Percentiles rank a stretch among this genome's conserved stretches.
Evolutionary conservation across 441 rosid species (phyloP).

Genomic region (Manihot esculenta): DNA sequence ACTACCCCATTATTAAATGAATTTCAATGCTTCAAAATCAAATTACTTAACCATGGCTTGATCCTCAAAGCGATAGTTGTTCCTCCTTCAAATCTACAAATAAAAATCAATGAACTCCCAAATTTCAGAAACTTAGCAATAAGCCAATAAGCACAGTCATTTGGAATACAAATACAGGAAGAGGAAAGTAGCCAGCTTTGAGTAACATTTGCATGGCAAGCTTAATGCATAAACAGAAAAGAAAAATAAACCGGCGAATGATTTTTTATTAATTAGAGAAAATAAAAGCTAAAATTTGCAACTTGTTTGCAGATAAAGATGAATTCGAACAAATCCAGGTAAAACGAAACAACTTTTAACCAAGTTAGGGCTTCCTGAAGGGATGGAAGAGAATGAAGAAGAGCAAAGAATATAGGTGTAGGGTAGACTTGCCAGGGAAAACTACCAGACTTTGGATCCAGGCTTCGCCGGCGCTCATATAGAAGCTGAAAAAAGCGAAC

Average conservation of each 20-base stretch:
- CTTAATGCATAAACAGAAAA: not conserved
- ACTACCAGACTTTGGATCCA: not conserved
- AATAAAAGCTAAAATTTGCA: not conserved
- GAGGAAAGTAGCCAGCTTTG: not conserved
- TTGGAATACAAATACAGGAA: not conserved
- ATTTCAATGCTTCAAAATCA: conserved; percentile 4
- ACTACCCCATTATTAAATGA: not conserved
- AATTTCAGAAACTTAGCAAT: conserved; percentile 1
- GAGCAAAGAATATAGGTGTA: not conserved
- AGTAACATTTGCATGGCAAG: not conserved
- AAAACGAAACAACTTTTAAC: not conserved
- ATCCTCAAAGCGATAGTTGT: conserved; percentile 10
- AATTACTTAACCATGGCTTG: conserved; percentile 30
- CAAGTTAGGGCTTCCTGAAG: not conserved
- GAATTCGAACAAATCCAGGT: no score
- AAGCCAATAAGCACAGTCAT: not conserved
- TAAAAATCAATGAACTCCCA: not conserved
- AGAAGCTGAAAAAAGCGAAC: no score
- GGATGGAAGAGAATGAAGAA: not conserved
- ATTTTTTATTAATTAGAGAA: not conserved
- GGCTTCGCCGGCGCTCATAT: not conserved
- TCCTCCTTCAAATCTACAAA: conserved; percentile 23
- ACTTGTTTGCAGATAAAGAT: no score
- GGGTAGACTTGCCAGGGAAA: not conserved
- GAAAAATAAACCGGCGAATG: not conserved